These are phyloP conservation scores for Aspergillus quadrilineatus DNA, from an alignment of 2,329 filamentous ascomycete species.

Conservation along the genomic window DNA sequence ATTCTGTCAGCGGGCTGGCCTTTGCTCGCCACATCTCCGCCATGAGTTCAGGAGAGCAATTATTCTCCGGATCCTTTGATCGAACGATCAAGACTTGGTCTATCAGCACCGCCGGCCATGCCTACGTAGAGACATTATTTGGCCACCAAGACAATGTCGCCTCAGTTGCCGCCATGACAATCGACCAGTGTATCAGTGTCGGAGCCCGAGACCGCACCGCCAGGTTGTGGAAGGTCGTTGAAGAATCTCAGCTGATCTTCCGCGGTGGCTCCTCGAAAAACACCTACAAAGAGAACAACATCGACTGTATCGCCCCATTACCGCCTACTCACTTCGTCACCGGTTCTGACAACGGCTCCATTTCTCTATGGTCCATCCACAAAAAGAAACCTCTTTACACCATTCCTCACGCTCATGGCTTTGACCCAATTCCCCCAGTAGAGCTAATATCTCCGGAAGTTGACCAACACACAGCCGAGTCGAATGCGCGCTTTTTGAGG, in stretches of 20 bases:
- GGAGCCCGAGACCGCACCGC: slow-evolving; percentile 89
- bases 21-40: slow-evolving; percentile 73
- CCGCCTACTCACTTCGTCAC: slow-evolving; percentile 89
- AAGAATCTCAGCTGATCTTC: slow-evolving; percentile 94
- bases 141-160: slow-evolving; percentile 91
- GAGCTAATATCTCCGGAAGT: slow-evolving; percentile 74
- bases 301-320: slow-evolving; percentile 90
- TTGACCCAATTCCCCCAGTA: slow-evolving; percentile 69
- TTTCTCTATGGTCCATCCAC: slow-evolving; percentile 82
- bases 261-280: slow-evolving; percentile 65
- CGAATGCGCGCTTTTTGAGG: slow-evolving; percentile 48
- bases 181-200: slow-evolving; percentile 87
- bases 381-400: slow-evolving; percentile 94
- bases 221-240: slow-evolving; percentile 90
- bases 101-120: slow-evolving; percentile 71
- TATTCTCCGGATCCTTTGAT: slow-evolving; percentile 89
- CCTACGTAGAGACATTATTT: slow-evolving; percentile 93
- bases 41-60: slow-evolving; percentile 66
- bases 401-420: slow-evolving; percentile 76
- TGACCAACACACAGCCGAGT: slow-evolving; percentile 53
- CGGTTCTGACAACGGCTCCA: slow-evolving; percentile 83
- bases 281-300: slow-evolving; percentile 70
- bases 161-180: slow-evolving; percentile 76
- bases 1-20: slow-evolving; percentile 77
- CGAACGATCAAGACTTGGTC: slow-evolving; percentile 95